Evolutionary conservation across 306 rosid species (phyloP).

Genomic region (Pyrus pyrifolia): DNA sequence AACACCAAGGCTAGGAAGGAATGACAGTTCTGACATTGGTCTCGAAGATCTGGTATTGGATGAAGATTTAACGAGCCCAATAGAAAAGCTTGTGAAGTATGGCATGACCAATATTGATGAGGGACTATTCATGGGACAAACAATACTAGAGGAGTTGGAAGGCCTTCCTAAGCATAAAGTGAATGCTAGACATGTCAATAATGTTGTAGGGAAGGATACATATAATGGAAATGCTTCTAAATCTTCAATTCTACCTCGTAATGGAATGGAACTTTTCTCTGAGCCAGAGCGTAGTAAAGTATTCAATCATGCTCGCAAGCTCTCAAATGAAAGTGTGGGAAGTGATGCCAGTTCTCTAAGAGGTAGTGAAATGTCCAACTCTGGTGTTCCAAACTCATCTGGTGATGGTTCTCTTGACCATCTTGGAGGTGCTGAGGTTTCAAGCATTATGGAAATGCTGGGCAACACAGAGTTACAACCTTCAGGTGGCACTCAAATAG

Average conservation of each 20-base stretch:
- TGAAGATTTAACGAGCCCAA: conserved; percentile 77
- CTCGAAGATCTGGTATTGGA: conserved; percentile 74
- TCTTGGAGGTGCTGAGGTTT: conserved; percentile 52
- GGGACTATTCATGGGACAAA: conserved; percentile 94
- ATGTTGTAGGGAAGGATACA: conserved; percentile 35
- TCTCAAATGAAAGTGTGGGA: conserved; percentile 79
- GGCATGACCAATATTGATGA: conserved; percentile 91
- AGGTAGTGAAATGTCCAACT: conserved; percentile 73
- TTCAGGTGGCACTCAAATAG: conserved; percentile 58
- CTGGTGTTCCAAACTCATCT: conserved; percentile 61
- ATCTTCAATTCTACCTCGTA: conserved; percentile 54
- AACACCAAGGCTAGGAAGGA: conserved; percentile 67
- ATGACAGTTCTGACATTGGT: conserved; percentile 74
- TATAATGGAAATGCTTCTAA: conserved; percentile 68
- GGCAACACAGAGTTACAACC: conserved; percentile 43
- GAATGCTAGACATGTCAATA: conserved; percentile 55
- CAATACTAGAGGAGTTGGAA: conserved; percentile 92
- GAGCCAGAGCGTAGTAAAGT: conserved; percentile 59
- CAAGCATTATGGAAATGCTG: conserved; percentile 43
- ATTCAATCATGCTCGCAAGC: conserved; percentile 55
- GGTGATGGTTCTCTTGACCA: conserved; percentile 61
- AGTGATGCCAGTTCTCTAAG: conserved; percentile 85
- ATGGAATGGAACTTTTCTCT: conserved; percentile 63
- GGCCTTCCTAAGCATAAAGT: conserved; percentile 91
- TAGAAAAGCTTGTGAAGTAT: conserved; percentile 81